Evolutionary conservation across 2,329 filamentous ascomycete species (phyloP).

Genomic region (Neofusicoccum sp.): DNA sequence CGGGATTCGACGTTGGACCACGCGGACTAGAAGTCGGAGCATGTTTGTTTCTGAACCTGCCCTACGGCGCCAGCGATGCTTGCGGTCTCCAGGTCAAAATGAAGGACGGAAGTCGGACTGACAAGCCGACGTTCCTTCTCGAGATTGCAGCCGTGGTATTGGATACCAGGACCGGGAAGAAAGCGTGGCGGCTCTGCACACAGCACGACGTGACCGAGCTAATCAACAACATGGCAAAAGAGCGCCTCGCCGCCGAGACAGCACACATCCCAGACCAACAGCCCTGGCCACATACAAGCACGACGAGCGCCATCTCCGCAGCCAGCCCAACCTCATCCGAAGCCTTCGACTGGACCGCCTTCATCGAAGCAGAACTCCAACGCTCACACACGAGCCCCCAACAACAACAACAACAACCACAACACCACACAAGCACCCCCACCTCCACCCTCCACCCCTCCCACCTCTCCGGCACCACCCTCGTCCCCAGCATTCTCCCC

Average conservation of each 20-base stretch:
- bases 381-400: neutral
- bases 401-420: neutral
- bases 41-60: slow-evolving; percentile 13
- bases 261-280: neutral
- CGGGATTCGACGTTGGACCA: neutral
- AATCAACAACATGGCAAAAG: neutral
- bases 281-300: neutral
- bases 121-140: neutral
- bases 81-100: neutral
- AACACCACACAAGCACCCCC: neutral
- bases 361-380: neutral
- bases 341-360: neutral
- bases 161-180: neutral
- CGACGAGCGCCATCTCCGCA: neutral
- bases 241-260: neutral
- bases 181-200: slow-evolving; percentile 1
- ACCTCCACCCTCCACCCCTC: neutral
- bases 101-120: neutral
- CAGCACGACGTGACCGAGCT: slow-evolving; percentile 1
- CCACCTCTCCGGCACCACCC: slow-evolving; percentile 6
- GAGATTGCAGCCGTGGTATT: neutral
- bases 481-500: neutral
- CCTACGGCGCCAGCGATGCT: neutral
- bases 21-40: slow-evolving; percentile 1
- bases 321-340: neutral